phyloP scores from a whole-genome alignment of 1,284 basidiomycete species.

The Sutorius eximius region DNA sequence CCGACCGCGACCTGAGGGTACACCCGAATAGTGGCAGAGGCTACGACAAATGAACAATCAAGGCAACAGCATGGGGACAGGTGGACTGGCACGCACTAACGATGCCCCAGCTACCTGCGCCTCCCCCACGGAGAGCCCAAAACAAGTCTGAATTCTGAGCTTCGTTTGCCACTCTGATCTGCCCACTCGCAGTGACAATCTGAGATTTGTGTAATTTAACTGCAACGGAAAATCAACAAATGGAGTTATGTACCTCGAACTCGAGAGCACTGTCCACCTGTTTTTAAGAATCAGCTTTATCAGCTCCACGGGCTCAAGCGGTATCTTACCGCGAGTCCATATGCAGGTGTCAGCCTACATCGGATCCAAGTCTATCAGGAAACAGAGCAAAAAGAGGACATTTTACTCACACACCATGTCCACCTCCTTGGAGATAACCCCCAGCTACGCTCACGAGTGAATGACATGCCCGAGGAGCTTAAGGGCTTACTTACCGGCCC shows the following conservation, averaged over 20 bases:
- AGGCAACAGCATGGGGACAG: background rate
- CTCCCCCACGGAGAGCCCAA: constrained; percentile 27
- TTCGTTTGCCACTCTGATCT: constrained; percentile 18
- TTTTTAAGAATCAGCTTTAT: background rate
- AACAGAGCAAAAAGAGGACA: background rate
- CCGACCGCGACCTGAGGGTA: constrained; percentile 13
- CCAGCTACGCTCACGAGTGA: constrained; percentile 9
- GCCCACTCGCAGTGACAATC: constrained; percentile 25
- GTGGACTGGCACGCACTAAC: constrained; percentile 16
- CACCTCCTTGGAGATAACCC: constrained; percentile 29
- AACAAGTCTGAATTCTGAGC: constrained; percentile 26
- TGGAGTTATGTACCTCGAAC: constrained; percentile 16
- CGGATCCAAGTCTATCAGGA: background rate
- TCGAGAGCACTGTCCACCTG: constrained; percentile 19
- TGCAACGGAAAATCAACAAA: background rate
- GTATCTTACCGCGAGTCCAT: constrained; percentile 22
- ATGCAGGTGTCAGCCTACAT: constrained; percentile 14
- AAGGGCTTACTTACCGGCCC: constrained; percentile 8
- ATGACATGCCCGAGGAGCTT: background rate
- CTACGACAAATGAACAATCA: constrained; percentile 3
- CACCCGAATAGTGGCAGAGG: constrained; percentile 16
- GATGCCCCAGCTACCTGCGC: constrained; percentile 29
- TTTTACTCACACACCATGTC: constrained; percentile 20
- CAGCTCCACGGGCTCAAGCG: background rate
- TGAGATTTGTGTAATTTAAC: background rate